Evolutionary conservation across 78 protist genomes (phyloP).

Genomic region (Isochrysis galbana): DNA sequence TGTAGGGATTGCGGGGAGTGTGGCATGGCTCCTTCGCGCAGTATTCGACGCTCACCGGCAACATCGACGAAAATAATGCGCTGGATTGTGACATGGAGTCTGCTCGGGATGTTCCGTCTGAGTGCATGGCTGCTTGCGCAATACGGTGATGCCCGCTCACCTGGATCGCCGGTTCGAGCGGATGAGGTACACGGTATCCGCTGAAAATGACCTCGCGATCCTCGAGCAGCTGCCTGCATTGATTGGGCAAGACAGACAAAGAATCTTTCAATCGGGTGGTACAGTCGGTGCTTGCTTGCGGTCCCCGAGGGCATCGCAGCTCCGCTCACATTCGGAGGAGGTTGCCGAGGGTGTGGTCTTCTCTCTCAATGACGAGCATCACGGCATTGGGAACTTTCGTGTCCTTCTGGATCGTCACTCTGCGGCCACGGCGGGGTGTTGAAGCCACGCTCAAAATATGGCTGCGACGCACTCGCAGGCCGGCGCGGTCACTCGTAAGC

Average conservation of each 20-base stretch:
- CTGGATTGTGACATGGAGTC: too few relatives aligned
- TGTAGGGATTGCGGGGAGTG: too few relatives aligned
- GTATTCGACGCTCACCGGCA: too few relatives aligned
- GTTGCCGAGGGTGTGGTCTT: conserved; percentile 84
- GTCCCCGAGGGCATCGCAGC: background rate
- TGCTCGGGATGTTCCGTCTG: too few relatives aligned
- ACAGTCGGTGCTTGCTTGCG: too few relatives aligned
- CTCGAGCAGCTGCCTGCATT: conserved; percentile 64
- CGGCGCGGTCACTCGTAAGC: background rate
- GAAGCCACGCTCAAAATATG: background rate
- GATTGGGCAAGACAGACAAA: too few relatives aligned
- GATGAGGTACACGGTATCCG: conserved; percentile 82
- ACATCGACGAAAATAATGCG: too few relatives aligned
- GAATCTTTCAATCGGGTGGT: too few relatives aligned
- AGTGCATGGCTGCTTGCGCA: too few relatives aligned
- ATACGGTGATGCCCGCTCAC: too few relatives aligned
- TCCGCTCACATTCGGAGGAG: conserved; percentile 67
- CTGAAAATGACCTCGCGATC: conserved; percentile 65
- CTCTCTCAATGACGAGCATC: conserved; percentile 59
- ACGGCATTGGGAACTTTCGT: conserved; percentile 63
- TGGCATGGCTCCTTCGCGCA: too few relatives aligned
- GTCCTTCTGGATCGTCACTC: conserved; percentile 64
- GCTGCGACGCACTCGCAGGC: background rate
- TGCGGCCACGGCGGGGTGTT: background rate
- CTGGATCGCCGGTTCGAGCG: conserved; percentile 64